These are phyloP conservation scores for Vaccinium vitisidaea DNA, from an alignment of 148 eudicot species.

Conservation along the genomic window DNA sequence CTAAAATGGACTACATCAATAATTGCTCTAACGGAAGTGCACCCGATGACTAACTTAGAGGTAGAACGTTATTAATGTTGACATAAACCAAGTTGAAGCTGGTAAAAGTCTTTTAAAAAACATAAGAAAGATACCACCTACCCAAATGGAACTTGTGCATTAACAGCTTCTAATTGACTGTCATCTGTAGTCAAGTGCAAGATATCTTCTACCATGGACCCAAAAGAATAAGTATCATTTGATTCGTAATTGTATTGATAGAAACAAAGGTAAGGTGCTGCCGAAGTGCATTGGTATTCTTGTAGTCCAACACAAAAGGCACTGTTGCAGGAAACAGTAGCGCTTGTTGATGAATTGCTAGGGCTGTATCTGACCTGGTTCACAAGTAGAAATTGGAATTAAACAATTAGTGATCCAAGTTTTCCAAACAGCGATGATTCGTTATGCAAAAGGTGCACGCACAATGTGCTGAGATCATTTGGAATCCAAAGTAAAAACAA, in stretches of 20 bases:
- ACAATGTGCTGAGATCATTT: not conserved
- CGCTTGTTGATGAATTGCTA: conserved; percentile 60
- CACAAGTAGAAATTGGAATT: not conserved
- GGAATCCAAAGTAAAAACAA: not conserved
- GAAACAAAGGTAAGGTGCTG: conserved; percentile 38
- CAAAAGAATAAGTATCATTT: conserved; percentile 61
- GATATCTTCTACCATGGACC: conserved; percentile 67
- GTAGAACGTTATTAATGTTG: not conserved
- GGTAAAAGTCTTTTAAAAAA: conserved; percentile 7
- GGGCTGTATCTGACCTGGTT: conserved; percentile 52
- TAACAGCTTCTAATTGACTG: conserved; percentile 31
- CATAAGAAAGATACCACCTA: conserved; percentile 25
- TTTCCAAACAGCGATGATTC: not conserved
- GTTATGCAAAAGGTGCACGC: not conserved
- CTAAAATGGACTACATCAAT: too few species aligned
- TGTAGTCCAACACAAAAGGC: conserved; percentile 33
- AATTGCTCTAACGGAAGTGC: too few species aligned
- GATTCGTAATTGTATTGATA: conserved; percentile 55
- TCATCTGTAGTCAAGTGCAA: conserved; percentile 63
- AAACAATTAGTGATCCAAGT: not conserved
- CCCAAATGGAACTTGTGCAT: conserved; percentile 69
- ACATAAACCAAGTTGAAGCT: not conserved
- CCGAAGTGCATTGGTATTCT: conserved; percentile 33
- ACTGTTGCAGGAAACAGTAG: conserved; percentile 55
- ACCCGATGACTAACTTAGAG: not conserved